Base-by-base conservation (phyloP, 345 rosid species). In the Hibiscus mutabilis region DNA sequence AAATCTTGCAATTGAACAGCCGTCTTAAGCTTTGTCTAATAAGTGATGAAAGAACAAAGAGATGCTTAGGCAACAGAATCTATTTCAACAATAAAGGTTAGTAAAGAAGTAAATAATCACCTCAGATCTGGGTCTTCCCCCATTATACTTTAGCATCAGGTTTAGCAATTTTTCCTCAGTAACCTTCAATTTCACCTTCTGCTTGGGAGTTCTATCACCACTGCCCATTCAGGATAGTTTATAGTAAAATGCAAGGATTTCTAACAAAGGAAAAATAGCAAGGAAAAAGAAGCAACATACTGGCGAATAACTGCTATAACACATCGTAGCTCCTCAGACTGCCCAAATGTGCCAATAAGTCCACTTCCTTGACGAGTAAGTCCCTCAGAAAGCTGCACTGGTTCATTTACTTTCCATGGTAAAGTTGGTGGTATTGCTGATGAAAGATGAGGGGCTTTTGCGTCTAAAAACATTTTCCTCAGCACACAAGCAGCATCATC, bases 151-250 rank as follows among this genome's bases (percentile, higher is more conserved):
- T 66, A 89, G 81, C 98, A 96, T 96, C 83, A 96, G 87, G 76
- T 89, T 96, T 72, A 96, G 79, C 73, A 96, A 86, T 68, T 89
- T 96, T 77, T 96, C 98, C 84, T 96, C 98, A 3, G 99, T 92
- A 69, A 96, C 97, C 80, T 86, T 92, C 82, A 96, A 81, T 85
- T 96, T 96, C 69, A 96, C 99, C 87, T 96, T 96, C 83, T 96
- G 99, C 83, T 96, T 96, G 74, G 99, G 96, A 77, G 99, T 96
- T 85, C 99, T 84, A 79, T 96, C 99, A 76, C 99, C 99, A 73
- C 99, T 95, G 88, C 71, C 51, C 78, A 76, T 29, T 64, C 56
- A 69, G 70, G 73, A 72, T 5, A 63, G 22, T 19, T n/a, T 74
- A 51, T 55, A 69, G 61, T 12, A 13, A 16, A 64, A 66, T 66